phyloP scores from a whole-genome alignment of 208 protist species.

The Trypanosoma rangeli region DNA sequence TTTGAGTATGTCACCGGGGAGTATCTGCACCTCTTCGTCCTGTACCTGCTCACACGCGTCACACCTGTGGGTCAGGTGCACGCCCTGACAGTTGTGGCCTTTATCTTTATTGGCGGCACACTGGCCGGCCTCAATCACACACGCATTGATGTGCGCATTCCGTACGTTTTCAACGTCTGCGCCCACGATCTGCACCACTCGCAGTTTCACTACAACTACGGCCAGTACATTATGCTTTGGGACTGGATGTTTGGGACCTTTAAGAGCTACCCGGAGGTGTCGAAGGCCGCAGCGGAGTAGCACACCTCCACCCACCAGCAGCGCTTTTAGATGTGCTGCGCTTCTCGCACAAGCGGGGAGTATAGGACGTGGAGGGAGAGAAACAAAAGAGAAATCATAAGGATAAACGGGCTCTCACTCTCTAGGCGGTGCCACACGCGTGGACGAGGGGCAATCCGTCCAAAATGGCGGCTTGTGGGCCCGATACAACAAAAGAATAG shows the following conservation, averaged over 20 bases:
- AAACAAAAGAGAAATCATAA: too few species aligned
- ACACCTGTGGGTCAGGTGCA: slow-evolving; percentile 58
- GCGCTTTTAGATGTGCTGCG: too few species aligned
- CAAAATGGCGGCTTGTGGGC: too few species aligned
- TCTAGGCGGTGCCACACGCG: too few species aligned
- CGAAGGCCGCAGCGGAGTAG: not conserved
- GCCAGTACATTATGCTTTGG: slow-evolving; percentile 94
- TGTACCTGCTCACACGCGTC: slow-evolving; percentile 74
- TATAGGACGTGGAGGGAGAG: too few species aligned
- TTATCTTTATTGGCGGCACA: slow-evolving; percentile 84
- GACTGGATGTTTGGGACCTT: slow-evolving; percentile 89
- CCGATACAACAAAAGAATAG: too few species aligned
- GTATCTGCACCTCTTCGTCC: slow-evolving; percentile 83
- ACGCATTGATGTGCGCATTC: slow-evolving; percentile 75
- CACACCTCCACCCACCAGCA: not conserved
- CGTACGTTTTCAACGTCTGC: slow-evolving; percentile 83
- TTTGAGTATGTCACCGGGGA: slow-evolving; percentile 90
- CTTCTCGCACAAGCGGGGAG: too few species aligned
- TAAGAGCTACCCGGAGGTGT: slow-evolving; percentile 18
- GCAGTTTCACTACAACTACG: slow-evolving; percentile 87
- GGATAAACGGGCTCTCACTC: too few species aligned
- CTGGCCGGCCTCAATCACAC: slow-evolving; percentile 92
- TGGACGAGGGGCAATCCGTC: too few species aligned
- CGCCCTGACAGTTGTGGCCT: slow-evolving; percentile 52
- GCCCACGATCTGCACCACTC: slow-evolving; percentile 91